Evolutionary conservation across 345 rosid genomes (phyloP).

Genomic region (Passiflora organensis): DNA sequence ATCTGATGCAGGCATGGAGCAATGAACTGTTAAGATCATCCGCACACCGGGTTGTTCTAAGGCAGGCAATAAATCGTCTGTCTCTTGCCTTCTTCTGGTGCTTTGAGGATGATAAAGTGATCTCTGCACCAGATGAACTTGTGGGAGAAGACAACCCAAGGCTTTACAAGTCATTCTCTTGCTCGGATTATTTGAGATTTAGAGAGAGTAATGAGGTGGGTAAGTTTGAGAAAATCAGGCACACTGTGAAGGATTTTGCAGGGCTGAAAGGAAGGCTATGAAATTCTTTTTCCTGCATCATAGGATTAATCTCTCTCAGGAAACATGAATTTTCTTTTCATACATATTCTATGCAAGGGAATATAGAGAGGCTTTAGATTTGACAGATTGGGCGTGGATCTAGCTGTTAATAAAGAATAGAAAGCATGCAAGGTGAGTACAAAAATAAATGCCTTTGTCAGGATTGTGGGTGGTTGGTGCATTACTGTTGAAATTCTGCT

Average conservation of each 20-base stretch:
- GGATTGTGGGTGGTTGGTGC: background rate
- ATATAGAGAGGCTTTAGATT: background rate
- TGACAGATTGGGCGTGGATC: background rate
- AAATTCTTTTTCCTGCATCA: background rate
- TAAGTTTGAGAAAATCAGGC: slow-evolving; percentile 57
- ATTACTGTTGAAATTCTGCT: background rate
- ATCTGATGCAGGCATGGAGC: slow-evolving; percentile 83
- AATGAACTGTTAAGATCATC: slow-evolving; percentile 63
- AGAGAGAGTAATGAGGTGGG: slow-evolving; percentile 59
- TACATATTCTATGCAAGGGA: no score
- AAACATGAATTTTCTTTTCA: no score
- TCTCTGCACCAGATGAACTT: slow-evolving; percentile 52
- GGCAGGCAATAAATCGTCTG: slow-evolving; percentile 34
- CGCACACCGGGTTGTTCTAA: slow-evolving; percentile 62
- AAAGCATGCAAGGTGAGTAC: background rate
- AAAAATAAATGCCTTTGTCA: background rate
- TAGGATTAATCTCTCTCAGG: no score
- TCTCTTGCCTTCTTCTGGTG: slow-evolving; percentile 71
- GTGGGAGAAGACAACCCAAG: slow-evolving; percentile 42
- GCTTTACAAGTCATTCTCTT: slow-evolving; percentile 45
- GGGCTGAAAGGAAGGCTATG: slow-evolving; percentile 15
- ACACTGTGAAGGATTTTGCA: slow-evolving; percentile 63
- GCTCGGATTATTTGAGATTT: slow-evolving; percentile 54
- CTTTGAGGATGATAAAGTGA: slow-evolving; percentile 60
- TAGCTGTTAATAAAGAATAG: background rate